Percentiles rank a stretch among this genome's conserved stretches.
phyloP scores from a whole-genome alignment of 768 basidiomycete species.

The Cystofilobasidium ferigula region DNA sequence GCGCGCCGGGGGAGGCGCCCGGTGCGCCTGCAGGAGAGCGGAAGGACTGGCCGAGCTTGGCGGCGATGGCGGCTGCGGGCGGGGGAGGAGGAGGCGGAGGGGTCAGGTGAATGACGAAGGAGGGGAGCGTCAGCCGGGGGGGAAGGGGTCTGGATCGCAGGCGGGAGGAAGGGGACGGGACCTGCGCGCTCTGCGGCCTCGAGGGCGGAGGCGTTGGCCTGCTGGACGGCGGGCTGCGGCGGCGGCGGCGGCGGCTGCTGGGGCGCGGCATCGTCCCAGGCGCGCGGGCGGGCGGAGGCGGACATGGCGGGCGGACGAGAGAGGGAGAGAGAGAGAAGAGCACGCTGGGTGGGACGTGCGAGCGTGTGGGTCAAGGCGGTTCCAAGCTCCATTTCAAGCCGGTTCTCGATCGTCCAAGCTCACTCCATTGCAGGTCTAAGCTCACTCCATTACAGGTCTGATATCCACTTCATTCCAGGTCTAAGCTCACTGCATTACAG shows the following conservation, averaged over 20 bases:
- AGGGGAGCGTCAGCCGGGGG: neutral
- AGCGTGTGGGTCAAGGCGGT: too few relatives aligned
- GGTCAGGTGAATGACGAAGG: neutral
- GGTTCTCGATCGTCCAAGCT: too few relatives aligned
- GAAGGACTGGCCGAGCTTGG: slow-evolving; percentile 87
- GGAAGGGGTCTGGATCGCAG: neutral
- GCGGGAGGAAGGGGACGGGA: neutral
- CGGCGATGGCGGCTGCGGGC: slow-evolving; percentile 62
- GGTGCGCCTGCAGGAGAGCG: slow-evolving; percentile 37
- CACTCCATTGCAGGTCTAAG: too few relatives aligned
- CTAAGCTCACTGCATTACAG: too few relatives aligned
- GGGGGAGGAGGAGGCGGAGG: too few relatives aligned
- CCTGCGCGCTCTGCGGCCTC: slow-evolving; percentile 25
- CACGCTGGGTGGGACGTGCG: too few relatives aligned
- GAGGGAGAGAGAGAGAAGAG: neutral
- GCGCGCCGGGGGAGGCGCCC: slow-evolving; percentile 12
- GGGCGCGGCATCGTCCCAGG: slow-evolving; percentile 1
- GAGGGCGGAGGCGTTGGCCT: neutral
- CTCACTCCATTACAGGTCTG: too few relatives aligned
- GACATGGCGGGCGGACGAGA: neutral
- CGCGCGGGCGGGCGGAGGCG: neutral
- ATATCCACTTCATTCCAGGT: too few relatives aligned
- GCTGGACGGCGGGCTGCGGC: neutral
- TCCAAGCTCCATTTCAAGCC: too few relatives aligned
- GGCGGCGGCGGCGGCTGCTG: neutral